Evolutionary conservation across 306 rosid genomes (phyloP).

Genomic region (Cicer chorassanicum): DNA sequence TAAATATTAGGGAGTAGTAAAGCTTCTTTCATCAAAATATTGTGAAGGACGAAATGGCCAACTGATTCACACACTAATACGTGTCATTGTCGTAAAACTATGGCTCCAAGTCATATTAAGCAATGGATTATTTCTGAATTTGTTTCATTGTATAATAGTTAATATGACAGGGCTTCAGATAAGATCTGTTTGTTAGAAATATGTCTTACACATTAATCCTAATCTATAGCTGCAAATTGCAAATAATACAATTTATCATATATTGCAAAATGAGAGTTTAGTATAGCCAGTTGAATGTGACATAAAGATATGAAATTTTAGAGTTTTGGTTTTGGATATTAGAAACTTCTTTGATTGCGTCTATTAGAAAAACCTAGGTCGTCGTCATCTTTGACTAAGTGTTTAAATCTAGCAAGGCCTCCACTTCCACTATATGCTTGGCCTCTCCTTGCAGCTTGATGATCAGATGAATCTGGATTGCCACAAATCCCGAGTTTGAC

Average conservation of each 20-base stretch:
- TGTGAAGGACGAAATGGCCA: too few species aligned
- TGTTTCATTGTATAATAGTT: constrained; percentile 11
- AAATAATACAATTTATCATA: constrained; percentile 40
- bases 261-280: constrained; percentile 42
- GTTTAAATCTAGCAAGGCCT: constrained; percentile 62
- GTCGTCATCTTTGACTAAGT: constrained; percentile 50
- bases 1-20: too few species aligned
- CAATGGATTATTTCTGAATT: constrained; percentile 24
- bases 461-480: constrained; percentile 56
- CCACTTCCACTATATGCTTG: constrained; percentile 69
- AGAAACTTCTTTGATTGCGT: constrained; percentile 73
- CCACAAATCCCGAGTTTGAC: constrained; percentile 75
- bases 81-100: background rate
- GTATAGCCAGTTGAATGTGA: constrained; percentile 31
- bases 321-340: constrained; percentile 26
- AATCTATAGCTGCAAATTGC: constrained; percentile 43
- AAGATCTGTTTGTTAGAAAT: constrained; percentile 30
- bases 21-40: too few species aligned
- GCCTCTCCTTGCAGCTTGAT: constrained; percentile 47
- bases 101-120: background rate
- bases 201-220: constrained; percentile 40
- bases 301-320: background rate
- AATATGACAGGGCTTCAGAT: constrained; percentile 21
- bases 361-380: constrained; percentile 53
- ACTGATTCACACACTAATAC: too few species aligned